phyloP scores from a whole-genome alignment of 306 rosid genomes.

The Lotus japonicus region DNA sequence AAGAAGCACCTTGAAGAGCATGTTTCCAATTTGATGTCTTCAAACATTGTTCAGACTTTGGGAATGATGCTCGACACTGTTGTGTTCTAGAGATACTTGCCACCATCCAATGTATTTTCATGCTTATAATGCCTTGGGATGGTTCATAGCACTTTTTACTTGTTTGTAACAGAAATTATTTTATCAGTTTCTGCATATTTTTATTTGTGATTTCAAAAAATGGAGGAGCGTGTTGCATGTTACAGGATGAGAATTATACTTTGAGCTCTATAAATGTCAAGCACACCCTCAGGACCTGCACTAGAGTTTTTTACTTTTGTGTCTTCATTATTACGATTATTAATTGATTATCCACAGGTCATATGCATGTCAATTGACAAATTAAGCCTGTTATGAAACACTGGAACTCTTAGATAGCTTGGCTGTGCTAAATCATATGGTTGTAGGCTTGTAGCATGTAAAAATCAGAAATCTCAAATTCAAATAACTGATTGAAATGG shows the following conservation, averaged over 20 bases:
- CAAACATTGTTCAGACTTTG: conserved; percentile 85
- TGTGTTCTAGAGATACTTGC: conserved; percentile 57
- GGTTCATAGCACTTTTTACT: not conserved
- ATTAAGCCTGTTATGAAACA: no score
- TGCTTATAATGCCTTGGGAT: not conserved
- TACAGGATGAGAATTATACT: not conserved
- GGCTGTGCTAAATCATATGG: no score
- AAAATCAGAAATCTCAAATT: no score
- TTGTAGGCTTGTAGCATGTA: no score
- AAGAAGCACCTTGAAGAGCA: conserved; percentile 97
- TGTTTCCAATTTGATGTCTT: conserved; percentile 87
- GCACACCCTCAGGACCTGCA: not conserved
- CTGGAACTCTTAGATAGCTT: no score
- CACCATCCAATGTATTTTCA: not conserved
- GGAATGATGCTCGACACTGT: conserved; percentile 95
- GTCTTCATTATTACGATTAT: no score
- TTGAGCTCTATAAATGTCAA: not conserved
- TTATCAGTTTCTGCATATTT: conserved; percentile 4
- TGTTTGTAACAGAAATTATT: not conserved
- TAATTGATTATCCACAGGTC: no score
- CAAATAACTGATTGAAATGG: no score
- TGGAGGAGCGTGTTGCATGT: not conserved
- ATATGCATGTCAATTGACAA: no score
- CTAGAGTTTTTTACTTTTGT: no score
- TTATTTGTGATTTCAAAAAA: not conserved